Evolutionary conservation across 2,329 filamentous ascomycete species (phyloP).

Genomic region (Sporothrix dimorphospora): DNA sequence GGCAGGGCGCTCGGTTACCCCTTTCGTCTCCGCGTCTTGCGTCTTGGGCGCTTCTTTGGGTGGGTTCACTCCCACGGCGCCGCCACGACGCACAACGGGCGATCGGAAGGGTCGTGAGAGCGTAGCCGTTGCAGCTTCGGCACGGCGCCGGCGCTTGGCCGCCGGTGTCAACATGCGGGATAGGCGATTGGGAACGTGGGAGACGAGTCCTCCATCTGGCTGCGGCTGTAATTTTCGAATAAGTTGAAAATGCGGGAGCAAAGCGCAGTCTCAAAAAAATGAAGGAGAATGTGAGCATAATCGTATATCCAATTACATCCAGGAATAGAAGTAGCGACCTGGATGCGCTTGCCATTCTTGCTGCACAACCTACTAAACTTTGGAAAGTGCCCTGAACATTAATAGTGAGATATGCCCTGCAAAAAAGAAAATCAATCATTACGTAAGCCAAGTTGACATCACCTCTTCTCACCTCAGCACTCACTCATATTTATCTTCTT

Average conservation of each 20-base stretch:
- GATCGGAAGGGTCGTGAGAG: slow-evolving; percentile 74
- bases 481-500: not conserved
- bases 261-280: not conserved
- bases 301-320: not conserved
- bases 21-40: not conserved
- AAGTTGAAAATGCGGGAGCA: not conserved
- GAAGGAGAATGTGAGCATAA: not conserved
- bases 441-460: not conserved
- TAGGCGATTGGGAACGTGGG: not conserved
- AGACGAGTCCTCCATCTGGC: not conserved
- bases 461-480: not conserved
- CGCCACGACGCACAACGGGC: slow-evolving; percentile 44
- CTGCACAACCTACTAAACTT: too few relatives aligned
- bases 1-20: not conserved
- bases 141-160: slow-evolving; percentile 57
- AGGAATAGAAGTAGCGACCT: not conserved
- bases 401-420: not conserved
- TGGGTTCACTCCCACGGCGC: not conserved
- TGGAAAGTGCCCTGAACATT: not conserved
- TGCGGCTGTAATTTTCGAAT: not conserved
- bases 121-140: slow-evolving; percentile 59
- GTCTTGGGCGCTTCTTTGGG: not conserved
- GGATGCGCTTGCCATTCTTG: not conserved
- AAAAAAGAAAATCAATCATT: not conserved
- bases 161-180: slow-evolving; percentile 44